A percentile compares a stretch with the other conserved stretches of the same genome.
Conservation (phyloP, 2,329 filamentous ascomycete species). For the Teratosphaeria zuluensis region DNA sequence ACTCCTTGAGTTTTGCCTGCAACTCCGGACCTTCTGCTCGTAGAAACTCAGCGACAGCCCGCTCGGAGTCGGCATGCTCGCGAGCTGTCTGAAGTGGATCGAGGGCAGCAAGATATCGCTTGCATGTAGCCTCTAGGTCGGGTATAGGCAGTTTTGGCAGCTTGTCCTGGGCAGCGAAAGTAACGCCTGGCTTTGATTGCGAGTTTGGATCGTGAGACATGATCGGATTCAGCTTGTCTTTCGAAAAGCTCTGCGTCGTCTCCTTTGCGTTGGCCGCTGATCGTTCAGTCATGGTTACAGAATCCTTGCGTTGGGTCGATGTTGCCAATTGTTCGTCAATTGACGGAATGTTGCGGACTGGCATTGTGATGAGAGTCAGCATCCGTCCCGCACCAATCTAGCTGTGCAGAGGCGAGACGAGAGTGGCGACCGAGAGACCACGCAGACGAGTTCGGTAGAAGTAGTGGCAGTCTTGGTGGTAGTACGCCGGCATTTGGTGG, state of each 20-base stretch:
- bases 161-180: constrained; percentile 79
- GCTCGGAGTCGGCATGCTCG: constrained; percentile 73
- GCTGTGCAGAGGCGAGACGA: constrained; percentile 65
- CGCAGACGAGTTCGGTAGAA: constrained; percentile 85
- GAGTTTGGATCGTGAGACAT: constrained; percentile 38
- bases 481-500: constrained; percentile 63
- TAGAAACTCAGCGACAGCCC: constrained; percentile 75
- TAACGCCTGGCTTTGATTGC: constrained; percentile 61
- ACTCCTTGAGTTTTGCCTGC: constrained; percentile 81
- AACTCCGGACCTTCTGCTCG: constrained; percentile 70
- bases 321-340: constrained; percentile 16
- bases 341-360: constrained; percentile 39
- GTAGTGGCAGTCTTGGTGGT: constrained; percentile 79
- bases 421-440: constrained; percentile 72
- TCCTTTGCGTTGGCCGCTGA: constrained; percentile 47
- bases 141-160: constrained; percentile 90
- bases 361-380: constrained; percentile 40
- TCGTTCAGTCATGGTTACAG: constrained; percentile 32
- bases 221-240: constrained; percentile 39
- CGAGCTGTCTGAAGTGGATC: constrained; percentile 69
- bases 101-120: constrained; percentile 69
- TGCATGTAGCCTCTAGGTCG: constrained; percentile 66
- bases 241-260: constrained; percentile 37
- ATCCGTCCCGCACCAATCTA: constrained; percentile 32
- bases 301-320: constrained; percentile 18